Base-by-base conservation (phyloP, 345 rosid species). In the Microthlaspi erraticum region DNA sequence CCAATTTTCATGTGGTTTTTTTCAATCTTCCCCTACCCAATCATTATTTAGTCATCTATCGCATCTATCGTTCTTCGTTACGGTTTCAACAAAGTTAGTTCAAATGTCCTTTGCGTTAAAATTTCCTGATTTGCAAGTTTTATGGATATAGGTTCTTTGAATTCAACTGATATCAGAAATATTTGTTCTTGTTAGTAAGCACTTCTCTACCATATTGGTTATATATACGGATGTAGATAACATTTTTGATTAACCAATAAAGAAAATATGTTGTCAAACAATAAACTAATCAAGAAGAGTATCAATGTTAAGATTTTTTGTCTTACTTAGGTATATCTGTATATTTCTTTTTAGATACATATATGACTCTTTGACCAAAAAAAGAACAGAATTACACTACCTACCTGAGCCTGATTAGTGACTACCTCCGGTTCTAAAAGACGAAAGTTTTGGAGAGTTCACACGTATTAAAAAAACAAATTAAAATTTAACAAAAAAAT, bases 1-100 rank as follows among this genome's bases (percentile, higher is more conserved):
- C 54, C n/a, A 78, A 68, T 60, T 77, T 70, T 38, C 80, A 71
- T 81, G 78, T 80, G 82, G 23, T 11, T 68, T 41, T 62, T 64
- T 56, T 73, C 9, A 51, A 70, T 58, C 55, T 53, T 13, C 53
- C 38, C 74, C 64, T 33, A 52, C 39, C 66, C 77, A 77, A 79
- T 80, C 73, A 76, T 76, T 70, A 49, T 66, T 52, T 2, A 48
- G 71, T 57, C 53, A 19, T 56, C 43, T 64, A 6, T 13, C 6
- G 8, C 44, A 41, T 41, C 5, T n/a, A 5, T 42, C 7, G 16
- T 13, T 42, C 45, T 17, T 46, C 12, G 18, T 8, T 1, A 44
- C 17, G 9, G 19, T n/a, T 44, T 44, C 53, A 18, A 45, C 29
- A 48, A 1, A 14, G 29, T 7, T 48, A 16, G 31, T 48, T 48